A percentile compares a stretch with the other conserved stretches of the same genome.
These are phyloP conservation scores for Saksenaea vasiformis DNA, from an alignment of 371 early-diverging fungal genomes.

Conservation along the genomic window DNA sequence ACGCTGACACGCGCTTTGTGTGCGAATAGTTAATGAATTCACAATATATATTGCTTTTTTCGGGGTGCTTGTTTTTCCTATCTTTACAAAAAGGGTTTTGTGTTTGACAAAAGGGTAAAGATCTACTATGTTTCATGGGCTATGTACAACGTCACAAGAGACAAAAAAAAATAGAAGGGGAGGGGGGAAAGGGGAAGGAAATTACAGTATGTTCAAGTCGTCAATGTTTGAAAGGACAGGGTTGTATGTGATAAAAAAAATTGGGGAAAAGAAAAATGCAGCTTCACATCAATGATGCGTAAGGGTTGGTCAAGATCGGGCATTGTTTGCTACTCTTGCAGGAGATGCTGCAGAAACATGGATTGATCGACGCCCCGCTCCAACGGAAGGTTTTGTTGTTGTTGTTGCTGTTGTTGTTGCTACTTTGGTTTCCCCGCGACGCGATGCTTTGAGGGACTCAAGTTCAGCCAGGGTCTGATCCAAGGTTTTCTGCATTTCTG, in stretches of 20 bases:
- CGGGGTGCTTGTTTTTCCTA: too few relatives aligned
- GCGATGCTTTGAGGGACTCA: neutral
- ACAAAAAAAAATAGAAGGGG: neutral
- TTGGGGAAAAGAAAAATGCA: neutral
- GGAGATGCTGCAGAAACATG: neutral
- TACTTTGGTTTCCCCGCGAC: neutral
- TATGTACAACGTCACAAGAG: neutral
- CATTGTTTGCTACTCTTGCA: neutral
- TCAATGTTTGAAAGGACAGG: neutral
- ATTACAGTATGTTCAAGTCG: neutral
- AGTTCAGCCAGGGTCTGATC: conserved; percentile 9
- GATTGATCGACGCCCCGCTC: neutral
- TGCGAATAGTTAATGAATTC: too few relatives aligned
- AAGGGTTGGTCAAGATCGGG: neutral
- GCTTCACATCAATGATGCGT: neutral
- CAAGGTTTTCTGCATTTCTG: conserved; percentile 4
- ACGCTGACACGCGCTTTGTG: neutral
- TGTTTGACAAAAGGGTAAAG: neutral
- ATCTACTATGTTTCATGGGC: neutral
- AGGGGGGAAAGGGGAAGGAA: neutral
- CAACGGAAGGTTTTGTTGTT: neutral
- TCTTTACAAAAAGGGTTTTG: neutral
- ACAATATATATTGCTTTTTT: too few relatives aligned
- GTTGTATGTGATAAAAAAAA: neutral
- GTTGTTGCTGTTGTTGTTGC: neutral